Percentiles rank a stretch among this genome's conserved stretches.
phyloP scores from a whole-genome alignment of 768 basidiomycete species.

The Coprinellus micaceus region DNA sequence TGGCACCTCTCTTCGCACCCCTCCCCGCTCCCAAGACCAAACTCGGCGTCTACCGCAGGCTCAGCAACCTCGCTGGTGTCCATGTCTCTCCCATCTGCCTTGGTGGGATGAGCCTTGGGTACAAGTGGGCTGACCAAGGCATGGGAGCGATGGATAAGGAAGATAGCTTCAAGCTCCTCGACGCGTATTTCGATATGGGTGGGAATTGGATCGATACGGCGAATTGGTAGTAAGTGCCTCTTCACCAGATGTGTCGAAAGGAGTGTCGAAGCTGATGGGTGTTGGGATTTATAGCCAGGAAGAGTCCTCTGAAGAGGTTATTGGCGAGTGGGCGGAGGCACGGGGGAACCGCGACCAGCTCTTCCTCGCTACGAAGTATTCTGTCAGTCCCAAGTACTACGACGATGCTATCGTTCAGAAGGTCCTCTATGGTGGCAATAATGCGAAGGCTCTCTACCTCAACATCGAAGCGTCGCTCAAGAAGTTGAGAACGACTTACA shows the following conservation, averaged over 20 bases:
- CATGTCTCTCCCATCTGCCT: conserved; percentile 41
- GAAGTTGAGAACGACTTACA: conserved; percentile 43
- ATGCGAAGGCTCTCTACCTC: conserved; percentile 38
- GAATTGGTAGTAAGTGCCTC: conserved; percentile 35
- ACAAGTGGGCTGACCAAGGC: conserved; percentile 29
- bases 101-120: conserved; percentile 42
- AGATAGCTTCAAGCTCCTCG: conserved; percentile 41
- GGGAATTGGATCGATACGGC: conserved; percentile 51
- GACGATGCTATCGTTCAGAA: conserved; percentile 15
- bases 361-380: conserved; percentile 40
- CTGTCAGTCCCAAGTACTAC: conserved; percentile 25
- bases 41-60: conserved; percentile 30
- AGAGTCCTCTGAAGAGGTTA: conserved; percentile 50
- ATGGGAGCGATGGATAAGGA: conserved; percentile 42
- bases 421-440: no score
- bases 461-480: conserved; percentile 41
- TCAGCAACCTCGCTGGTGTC: conserved; percentile 31
- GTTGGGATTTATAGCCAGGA: conserved; percentile 46
- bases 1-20: conserved; percentile 10
- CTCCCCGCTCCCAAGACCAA: conserved; percentile 26
- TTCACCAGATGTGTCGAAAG: no score
- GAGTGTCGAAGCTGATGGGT: no score
- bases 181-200: conserved; percentile 39
- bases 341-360: conserved; percentile 45
- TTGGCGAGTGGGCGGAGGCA: conserved; percentile 51